Conservation (phyloP, 73 alveolate genomes). For the Paramecium biaurelia region DNA sequence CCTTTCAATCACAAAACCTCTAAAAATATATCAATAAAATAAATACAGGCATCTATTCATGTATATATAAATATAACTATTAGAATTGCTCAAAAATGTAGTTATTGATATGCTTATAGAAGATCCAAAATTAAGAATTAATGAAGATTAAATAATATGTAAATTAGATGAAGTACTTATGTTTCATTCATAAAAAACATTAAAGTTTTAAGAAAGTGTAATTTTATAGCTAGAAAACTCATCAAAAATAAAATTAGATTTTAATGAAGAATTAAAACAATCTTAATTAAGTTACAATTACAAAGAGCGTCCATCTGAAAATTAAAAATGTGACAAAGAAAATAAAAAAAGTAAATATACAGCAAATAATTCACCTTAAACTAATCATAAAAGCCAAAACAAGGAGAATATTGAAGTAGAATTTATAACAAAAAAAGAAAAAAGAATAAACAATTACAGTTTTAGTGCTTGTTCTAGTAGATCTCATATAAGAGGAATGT, state of each 20-base stretch:
- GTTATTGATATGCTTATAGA: not conserved
- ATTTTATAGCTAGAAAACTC: not conserved
- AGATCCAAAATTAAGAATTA: not conserved
- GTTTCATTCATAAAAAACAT: not conserved
- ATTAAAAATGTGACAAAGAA: not conserved
- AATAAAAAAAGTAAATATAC: not conserved
- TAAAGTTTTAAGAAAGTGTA: not conserved
- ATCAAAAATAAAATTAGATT: not conserved
- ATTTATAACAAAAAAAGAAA: not conserved
- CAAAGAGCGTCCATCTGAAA: not conserved
- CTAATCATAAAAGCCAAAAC: not conserved
- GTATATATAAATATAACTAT: not conserved
- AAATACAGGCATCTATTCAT: not conserved
- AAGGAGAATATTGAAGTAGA: constrained; percentile 6
- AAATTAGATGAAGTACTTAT: not conserved
- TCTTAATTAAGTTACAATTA: not conserved
- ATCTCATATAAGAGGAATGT: not conserved
- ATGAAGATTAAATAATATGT: not conserved
- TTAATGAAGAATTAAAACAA: not conserved
- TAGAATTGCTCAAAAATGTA: not conserved
- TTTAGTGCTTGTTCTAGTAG: constrained; percentile 15
- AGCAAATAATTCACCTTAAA: not conserved
- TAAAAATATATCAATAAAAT: not conserved
- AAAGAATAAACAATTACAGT: not conserved
- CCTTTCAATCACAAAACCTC: not conserved